A percentile compares a stretch with the other conserved stretches of the same genome.
phyloP scores from a whole-genome alignment of 2,329 filamentous ascomycete genomes.

The Chrysosporium keratinophilum region DNA sequence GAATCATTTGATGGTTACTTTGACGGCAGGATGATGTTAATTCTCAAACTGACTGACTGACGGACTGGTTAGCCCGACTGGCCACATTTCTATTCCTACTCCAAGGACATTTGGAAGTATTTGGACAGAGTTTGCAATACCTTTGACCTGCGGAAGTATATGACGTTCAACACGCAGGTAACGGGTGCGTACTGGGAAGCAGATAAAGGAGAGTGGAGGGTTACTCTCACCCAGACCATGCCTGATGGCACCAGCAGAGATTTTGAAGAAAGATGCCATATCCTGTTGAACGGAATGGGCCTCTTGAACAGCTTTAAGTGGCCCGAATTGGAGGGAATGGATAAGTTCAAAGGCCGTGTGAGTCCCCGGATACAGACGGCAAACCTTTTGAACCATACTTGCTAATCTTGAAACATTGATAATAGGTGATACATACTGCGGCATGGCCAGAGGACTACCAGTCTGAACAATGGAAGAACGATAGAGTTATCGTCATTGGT shows the following conservation, averaged over 20 bases:
- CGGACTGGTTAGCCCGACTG: conserved; percentile 33
- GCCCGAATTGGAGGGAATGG: conserved; percentile 39
- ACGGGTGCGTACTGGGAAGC: conserved; percentile 42
- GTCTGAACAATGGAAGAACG: conserved; percentile 30
- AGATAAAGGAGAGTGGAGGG: conserved; percentile 40
- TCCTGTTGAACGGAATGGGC: conserved; percentile 33
- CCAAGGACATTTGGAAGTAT: conserved; percentile 41
- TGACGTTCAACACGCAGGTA: conserved; percentile 43
- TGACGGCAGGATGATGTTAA: background rate
- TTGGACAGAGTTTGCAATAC: conserved; percentile 40
- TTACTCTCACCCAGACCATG: conserved; percentile 37
- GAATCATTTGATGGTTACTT: background rate
- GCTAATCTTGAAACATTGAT: background rate
- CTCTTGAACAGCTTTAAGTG: conserved; percentile 36
- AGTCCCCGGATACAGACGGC: background rate
- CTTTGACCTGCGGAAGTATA: conserved; percentile 43
- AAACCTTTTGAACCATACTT: background rate
- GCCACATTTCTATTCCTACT: conserved; percentile 39
- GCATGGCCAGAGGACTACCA: conserved; percentile 36
- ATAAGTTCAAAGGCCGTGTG: conserved; percentile 37
- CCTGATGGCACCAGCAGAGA: conserved; percentile 27
- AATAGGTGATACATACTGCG: conserved; percentile 36
- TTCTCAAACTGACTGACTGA: background rate
- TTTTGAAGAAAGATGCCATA: conserved; percentile 24
- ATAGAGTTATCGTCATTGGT: conserved; percentile 30